Percentiles rank a stretch among this genome's conserved stretches.
Evolutionary conservation across 2,329 filamentous ascomycete genomes (phyloP).

Genomic region (Penicillium fuscoglaucum): DNA sequence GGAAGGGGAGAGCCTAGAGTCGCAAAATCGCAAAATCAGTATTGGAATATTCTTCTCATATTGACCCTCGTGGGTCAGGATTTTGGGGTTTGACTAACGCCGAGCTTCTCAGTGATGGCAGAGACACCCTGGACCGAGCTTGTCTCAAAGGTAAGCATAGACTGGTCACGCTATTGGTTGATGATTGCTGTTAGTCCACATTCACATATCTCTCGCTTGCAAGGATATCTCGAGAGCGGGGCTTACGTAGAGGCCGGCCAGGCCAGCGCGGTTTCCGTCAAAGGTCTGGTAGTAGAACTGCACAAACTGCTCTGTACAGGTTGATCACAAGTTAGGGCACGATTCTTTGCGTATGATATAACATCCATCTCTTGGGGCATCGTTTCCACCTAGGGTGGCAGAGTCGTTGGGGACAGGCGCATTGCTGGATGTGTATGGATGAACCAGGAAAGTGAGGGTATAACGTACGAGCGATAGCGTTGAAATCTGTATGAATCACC

Average conservation of each 20-base stretch:
- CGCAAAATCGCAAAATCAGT: not conserved
- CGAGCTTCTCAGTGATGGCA: conserved; percentile 76
- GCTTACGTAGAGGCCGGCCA: conserved; percentile 78
- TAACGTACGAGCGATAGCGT: conserved; percentile 42
- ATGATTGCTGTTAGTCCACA: conserved; percentile 11
- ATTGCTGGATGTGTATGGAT: conserved; percentile 1
- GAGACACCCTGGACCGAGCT: conserved; percentile 62
- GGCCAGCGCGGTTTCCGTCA: conserved; percentile 66
- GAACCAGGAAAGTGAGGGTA: not conserved
- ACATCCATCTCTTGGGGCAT: not conserved
- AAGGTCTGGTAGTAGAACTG: conserved; percentile 89
- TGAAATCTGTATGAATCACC: conserved; percentile 36
- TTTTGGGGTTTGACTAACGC: conserved; percentile 54
- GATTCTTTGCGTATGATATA: not conserved
- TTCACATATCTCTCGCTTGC: not conserved
- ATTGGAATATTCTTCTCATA: not conserved
- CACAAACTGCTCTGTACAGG: conserved; percentile 74
- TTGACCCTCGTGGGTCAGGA: not conserved
- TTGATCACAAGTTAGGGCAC: conserved; percentile 19
- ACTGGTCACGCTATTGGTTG: conserved; percentile 66
- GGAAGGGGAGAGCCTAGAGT: conserved; percentile 70
- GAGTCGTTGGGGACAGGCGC: conserved; percentile 10
- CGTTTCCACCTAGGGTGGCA: conserved; percentile 6
- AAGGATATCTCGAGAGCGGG: not conserved
- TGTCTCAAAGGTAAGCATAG: conserved; percentile 93